phyloP scores from a whole-genome alignment of 345 rosid genomes.

The Lagerstroemia speciosa region DNA sequence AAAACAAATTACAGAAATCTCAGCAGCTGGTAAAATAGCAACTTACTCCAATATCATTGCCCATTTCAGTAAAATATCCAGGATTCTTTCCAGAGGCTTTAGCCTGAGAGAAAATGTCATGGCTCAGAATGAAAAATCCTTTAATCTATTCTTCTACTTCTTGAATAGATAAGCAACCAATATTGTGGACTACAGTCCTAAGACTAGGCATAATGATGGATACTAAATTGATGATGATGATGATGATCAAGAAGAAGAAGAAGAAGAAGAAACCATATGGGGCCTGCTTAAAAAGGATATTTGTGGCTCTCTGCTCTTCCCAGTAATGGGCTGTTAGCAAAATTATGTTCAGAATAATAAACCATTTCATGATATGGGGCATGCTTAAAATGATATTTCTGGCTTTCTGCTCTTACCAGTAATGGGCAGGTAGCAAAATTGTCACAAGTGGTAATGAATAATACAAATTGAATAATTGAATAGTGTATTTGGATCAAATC shows the following conservation, averaged over 20 bases:
- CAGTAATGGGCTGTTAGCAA: no score
- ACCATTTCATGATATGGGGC: not conserved
- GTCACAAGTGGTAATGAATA: not conserved
- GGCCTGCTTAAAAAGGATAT: no score
- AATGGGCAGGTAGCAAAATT: not conserved
- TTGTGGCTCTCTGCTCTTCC: no score
- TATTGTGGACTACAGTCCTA: not conserved
- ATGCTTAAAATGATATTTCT: not conserved
- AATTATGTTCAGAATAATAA: no score
- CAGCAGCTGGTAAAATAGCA: slow-evolving; percentile 11
- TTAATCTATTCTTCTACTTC: not conserved
- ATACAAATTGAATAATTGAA: not conserved
- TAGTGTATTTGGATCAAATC: not conserved
- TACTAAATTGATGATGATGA: not conserved
- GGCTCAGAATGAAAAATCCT: not conserved
- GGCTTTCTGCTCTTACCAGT: not conserved
- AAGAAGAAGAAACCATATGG: no score
- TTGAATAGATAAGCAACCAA: no score
- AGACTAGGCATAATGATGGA: not conserved
- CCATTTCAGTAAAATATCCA: slow-evolving; percentile 43
- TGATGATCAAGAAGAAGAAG: no score
- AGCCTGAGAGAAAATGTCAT: slow-evolving; percentile 39
- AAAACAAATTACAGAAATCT: slow-evolving; percentile 1
- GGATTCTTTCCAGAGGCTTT: slow-evolving; percentile 86
- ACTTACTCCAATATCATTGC: slow-evolving; percentile 78